Evolutionary conservation across 768 basidiomycete species (phyloP), one percentile per base, ranked within the genome.

Genomic region (Amanita exitialis): DNA sequence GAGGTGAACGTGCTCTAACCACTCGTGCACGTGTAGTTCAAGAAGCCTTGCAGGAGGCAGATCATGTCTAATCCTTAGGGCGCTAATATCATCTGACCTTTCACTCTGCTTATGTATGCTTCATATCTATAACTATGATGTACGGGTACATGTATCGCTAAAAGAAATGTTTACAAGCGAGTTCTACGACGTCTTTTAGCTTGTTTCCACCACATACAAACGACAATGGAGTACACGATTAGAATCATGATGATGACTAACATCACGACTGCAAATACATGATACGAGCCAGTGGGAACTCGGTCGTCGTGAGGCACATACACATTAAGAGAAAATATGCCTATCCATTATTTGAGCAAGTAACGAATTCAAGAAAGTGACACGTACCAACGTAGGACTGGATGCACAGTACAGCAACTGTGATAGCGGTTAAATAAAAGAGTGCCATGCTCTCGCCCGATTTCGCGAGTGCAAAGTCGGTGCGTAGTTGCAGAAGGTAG

Each of bases 401-500:
- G 39, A 84, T 70, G 37, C 82, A 82, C 13, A 90, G 59, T 28
- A 86, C 76, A 1, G 76, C 79, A 39, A 93, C 72, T 57, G 73
- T 78, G 49, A 91, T 74, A n/a, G 76, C 61, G 0, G 83, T 80
- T 4, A 95, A 71, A 43, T 73, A 71, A 12, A 94, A 59, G 18
- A 92, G 65, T 12, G 81, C 77, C 56, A 75, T 78, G 62, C 88
- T 87, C 4, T 77, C 78, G 4, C 76, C 78, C 6, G 73, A 70
- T 62, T 83, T 82, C 1, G 81, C 75, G 30, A 71, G 69, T 5
- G 76, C 73, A 32, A 81, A 76, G 13, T 75, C 74, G 1, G 83
- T 67, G 6, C 82, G 77, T 4, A 97, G 76, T 49, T 91, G 83
- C 10, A 83, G 78, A 5, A 94, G 69, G 63, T 94, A 94, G 1